Base-by-base conservation (phyloP, 305 asterid species). In the Fraxinus floribunda region DNA sequence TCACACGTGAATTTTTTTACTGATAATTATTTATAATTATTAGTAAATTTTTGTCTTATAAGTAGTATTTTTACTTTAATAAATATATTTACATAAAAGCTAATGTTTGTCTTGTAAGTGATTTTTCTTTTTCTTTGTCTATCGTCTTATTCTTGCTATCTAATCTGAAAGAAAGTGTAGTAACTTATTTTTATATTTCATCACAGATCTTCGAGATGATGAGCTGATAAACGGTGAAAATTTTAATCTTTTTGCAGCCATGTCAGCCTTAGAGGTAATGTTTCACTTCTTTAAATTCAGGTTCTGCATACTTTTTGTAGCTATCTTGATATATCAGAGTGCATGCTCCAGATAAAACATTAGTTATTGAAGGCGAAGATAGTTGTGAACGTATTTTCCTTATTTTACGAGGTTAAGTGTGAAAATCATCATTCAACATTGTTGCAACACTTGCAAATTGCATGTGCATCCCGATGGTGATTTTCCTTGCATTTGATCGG, bases 241-340 rank as follows among this genome's bases (percentile, higher is more conserved):
- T 84, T 96, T 96, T 87, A 94, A 96, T 86, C 93, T 94, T 81
- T 94, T 93, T 85, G 98, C 98, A 0, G 99, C 99, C 89, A 94
- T 96, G 99, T 94, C 99, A 75, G 98, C 99, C 26, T 91, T 96
- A 88, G 99, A 96, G 99, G 99, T 96, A 92, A 90, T 84, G 68
- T 72, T 83, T 68, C 55, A 44, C 83, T 81, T 81, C 82, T 78
- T 80, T 73, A 30, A 44, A 75, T 36, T n/a, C 46, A 35, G 76
- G 66, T 79, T 79, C 60, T 36, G 66, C 62, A 62, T 44, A 15
- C 46, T 15, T 41, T 46, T 66, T 78, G 3, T 20, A 79, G 8
- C 39, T 76, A 35, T 79, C 34, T 24, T 71, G 83, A 64, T n/a
- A 77, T 76, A 72, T 78, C 66, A 11, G 75, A 24, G 75, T 73